Conservation (phyloP, 2,329 filamentous ascomycete species). For the Alternaria longipes region DNA sequence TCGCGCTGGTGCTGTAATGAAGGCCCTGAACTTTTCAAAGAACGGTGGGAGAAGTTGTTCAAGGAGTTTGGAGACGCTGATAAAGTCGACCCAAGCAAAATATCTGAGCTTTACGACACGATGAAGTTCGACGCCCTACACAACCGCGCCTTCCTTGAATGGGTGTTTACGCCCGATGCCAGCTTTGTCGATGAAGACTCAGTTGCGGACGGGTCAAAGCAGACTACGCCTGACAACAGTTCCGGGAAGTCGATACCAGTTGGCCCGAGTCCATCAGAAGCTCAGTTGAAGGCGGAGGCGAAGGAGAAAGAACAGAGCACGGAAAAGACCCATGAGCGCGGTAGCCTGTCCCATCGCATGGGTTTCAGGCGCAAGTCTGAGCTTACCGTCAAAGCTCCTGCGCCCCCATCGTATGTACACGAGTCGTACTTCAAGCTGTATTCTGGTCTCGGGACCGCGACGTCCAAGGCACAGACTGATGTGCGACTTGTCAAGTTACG, state of each 20-base stretch:
- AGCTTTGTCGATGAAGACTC: slow-evolving; percentile 74
- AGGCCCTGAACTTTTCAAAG: slow-evolving; percentile 91
- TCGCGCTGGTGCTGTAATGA: slow-evolving; percentile 96
- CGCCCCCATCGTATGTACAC: slow-evolving; percentile 50
- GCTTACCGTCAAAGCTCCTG: slow-evolving; percentile 33
- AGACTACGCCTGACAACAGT: slow-evolving; percentile 36
- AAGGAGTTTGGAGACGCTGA: slow-evolving; percentile 95
- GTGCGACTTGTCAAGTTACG: slow-evolving; percentile 86
- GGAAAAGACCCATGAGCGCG: slow-evolving; percentile 49
- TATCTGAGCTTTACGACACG: slow-evolving; percentile 97
- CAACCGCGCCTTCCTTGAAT: slow-evolving; percentile 95
- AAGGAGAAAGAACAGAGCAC: slow-evolving; percentile 51
- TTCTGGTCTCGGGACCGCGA: slow-evolving; percentile 69
- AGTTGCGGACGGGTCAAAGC: slow-evolving; percentile 47
- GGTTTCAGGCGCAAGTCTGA: slow-evolving; percentile 64
- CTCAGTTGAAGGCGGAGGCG: slow-evolving; percentile 34
- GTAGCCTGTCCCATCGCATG: slow-evolving; percentile 57
- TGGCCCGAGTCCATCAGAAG: slow-evolving; percentile 47
- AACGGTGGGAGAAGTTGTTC: slow-evolving; percentile 98
- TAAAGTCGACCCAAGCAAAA: slow-evolving; percentile 98
- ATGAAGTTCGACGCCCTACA: slow-evolving; percentile 99
- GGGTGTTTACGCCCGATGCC: slow-evolving; percentile 91
- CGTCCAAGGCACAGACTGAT: slow-evolving; percentile 80
- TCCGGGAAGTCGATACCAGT: slow-evolving; percentile 36
- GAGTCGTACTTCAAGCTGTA: slow-evolving; percentile 89